phyloP scores from a whole-genome alignment of 2,329 filamentous ascomycete species.

The Beauveria sp. region DNA sequence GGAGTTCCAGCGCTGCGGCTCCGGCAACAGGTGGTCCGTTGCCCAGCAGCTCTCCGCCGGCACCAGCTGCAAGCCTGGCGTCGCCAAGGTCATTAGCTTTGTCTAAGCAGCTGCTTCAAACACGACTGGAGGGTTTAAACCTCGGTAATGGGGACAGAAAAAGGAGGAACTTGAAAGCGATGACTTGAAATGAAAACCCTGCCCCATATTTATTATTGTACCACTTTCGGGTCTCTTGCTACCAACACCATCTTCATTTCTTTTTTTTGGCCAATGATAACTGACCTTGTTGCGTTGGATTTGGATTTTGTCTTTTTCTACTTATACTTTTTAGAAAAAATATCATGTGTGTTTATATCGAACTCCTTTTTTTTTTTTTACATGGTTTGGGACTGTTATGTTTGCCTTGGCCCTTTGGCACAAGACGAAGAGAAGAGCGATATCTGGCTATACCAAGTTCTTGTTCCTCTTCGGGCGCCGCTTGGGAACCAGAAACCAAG shows the following conservation, averaged over 20 bases:
- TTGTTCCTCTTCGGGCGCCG: not conserved
- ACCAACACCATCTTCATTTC: not conserved
- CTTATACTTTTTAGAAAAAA: not conserved
- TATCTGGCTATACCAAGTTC: not conserved
- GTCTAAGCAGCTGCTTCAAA: not conserved
- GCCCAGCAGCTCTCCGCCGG: conserved; percentile 43
- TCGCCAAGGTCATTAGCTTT: conserved; percentile 19
- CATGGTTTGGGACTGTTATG: not conserved
- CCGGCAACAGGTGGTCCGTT: conserved; percentile 42
- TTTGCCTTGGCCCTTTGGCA: not conserved
- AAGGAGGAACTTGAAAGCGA: not conserved
- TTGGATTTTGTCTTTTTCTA: not conserved
- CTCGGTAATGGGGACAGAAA: not conserved
- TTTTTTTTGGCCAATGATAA: not conserved
- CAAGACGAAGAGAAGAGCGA: not conserved
- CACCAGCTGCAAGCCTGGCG: conserved; percentile 38
- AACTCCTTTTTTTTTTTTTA: not conserved
- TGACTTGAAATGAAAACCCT: not conserved
- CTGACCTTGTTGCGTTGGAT: not conserved
- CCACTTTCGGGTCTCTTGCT: not conserved
- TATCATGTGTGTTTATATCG: not conserved
- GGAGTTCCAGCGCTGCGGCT: conserved; percentile 56
- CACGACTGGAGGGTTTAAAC: not conserved
- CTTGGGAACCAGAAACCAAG: not conserved
- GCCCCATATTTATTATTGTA: not conserved